Base-by-base conservation (phyloP, 768 basidiomycete species). In the Trametes elegans region DNA sequence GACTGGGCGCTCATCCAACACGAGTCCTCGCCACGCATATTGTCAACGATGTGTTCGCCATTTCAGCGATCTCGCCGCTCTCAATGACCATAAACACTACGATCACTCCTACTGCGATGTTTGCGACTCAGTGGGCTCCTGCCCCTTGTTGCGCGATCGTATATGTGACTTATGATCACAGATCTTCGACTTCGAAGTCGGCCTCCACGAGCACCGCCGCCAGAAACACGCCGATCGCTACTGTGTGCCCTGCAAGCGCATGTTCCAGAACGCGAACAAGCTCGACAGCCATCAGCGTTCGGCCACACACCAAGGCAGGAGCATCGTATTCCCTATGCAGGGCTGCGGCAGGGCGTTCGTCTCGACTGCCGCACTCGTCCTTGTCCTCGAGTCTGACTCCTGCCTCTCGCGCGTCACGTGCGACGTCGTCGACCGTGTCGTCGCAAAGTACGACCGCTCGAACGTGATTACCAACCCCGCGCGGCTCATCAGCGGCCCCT, bases 321-420 rank as follows among this genome's bases (percentile, higher is more conserved):
- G 65, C 54, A 57, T 67, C 70, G 34, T 68, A 57, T 70, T 77
- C 63, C 69, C 71, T 0, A 71, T 75, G 52, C 54, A 18, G 5
- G 73, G 75, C 31, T 89, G 88, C 62, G 67, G 53, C 1, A 58
- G 58, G 19, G 60, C 50, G 1, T 88, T 88, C 68, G 66, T 82
- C 47, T 80, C 78, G 18, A 70, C 61, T 38, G 76, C 84, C 8
- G 80, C 83, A 9, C 72, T 89, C 41, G 62, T 81, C 28, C 75
- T 79, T 27, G 87, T 90, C 66, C 74, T 87, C 64, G 88, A 89
- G 62, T 70, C 75, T 10, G 86, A 85, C 1, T 57, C 64, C 3
- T 88, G 88, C 64, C 47, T 58, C 21, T 85, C 85, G 0, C 77
- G 81, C 10, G 66, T 79, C 35, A 65, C 66, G 28, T 76, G 77